Conservation (phyloP, 345 rosid species). For the Linum usitatissimum region DNA sequence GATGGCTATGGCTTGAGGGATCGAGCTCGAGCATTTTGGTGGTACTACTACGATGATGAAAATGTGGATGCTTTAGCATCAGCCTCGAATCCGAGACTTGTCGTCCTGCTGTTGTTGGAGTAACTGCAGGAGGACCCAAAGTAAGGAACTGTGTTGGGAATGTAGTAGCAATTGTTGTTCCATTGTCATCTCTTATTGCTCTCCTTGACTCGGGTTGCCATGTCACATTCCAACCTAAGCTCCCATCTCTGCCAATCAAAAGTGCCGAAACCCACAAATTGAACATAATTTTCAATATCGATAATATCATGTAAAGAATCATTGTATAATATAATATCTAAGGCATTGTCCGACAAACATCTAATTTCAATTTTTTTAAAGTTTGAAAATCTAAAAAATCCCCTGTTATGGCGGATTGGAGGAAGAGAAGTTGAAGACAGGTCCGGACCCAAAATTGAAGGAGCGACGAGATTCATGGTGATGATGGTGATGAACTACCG, state of each 20-base stretch:
- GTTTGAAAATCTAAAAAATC: no score
- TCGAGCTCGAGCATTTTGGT: neutral
- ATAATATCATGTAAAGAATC: no score
- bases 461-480: neutral
- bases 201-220: neutral
- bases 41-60: neutral
- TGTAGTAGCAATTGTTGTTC: neutral
- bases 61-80: neutral
- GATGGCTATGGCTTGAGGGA: neutral
- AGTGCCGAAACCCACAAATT: neutral
- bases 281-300: no score
- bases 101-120: neutral
- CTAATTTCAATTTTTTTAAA: neutral
- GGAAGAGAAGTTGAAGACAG: neutral
- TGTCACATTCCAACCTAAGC: neutral
- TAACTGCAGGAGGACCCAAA: neutral
- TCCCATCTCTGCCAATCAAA: neutral
- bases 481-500: neutral
- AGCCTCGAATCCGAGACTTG: neutral
- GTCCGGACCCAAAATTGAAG: neutral
- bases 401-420: neutral
- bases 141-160: neutral
- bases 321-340: no score
- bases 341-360: no score
- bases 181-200: neutral